Evolutionary conservation across 805 yeast genomes (phyloP).

Genomic region (Metschnikowia sp.): DNA sequence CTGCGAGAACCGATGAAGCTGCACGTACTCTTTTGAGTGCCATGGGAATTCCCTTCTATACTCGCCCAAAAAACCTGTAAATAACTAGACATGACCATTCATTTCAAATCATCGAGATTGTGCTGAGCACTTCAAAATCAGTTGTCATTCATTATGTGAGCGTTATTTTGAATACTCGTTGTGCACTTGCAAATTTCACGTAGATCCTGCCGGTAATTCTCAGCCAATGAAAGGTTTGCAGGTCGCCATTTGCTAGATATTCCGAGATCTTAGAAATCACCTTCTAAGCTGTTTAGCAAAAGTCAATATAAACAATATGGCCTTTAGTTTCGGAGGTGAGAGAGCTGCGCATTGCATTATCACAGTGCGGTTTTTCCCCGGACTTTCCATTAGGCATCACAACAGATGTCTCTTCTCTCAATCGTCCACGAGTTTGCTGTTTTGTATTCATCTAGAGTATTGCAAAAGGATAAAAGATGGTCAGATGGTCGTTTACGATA

Average conservation of each 20-base stretch:
- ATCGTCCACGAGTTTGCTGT: conserved; percentile 45
- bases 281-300: no score
- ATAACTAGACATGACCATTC: conserved; percentile 1
- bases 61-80: conserved; percentile 15
- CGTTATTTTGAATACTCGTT: no score
- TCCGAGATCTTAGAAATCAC: no score
- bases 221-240: no score
- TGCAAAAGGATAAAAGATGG: conserved; percentile 50
- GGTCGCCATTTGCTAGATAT: no score
- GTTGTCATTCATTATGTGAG: no score
- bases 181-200: no score
- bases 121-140: no score
- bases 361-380: background rate
- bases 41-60: conserved; percentile 71
- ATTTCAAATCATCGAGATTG: background rate
- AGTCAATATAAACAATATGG: no score
- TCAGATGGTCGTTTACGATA: conserved; percentile 46
- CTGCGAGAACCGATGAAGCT: conserved; percentile 86
- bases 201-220: no score
- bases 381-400: background rate
- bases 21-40: conserved; percentile 84
- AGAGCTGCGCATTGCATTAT: no score
- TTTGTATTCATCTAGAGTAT: conserved; percentile 43
- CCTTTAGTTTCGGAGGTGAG: no score
- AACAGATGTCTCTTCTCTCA: conserved; percentile 24